These are phyloP conservation scores for Diversispora eburnea DNA, from an alignment of 192 early-diverging fungal genomes.

Conservation along the genomic window DNA sequence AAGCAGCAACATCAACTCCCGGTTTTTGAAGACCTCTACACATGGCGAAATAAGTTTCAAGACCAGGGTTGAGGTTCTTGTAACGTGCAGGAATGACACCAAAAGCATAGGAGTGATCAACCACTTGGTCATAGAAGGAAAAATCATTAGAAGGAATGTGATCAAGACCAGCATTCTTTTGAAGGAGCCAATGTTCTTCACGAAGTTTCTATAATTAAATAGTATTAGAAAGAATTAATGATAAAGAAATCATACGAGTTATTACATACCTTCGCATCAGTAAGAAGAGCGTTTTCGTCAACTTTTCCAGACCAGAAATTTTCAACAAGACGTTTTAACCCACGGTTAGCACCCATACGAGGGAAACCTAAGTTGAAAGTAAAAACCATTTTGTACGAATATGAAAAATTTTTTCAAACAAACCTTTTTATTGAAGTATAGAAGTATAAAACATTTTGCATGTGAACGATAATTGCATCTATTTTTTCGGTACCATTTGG, in stretches of 20 bases:
- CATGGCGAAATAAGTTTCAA: constrained; percentile 96
- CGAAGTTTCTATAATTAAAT: constrained; percentile 49
- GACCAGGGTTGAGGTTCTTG: constrained; percentile 52
- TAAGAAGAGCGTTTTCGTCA: constrained; percentile 62
- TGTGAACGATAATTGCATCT: too few relatives aligned
- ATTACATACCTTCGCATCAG: constrained; percentile 45
- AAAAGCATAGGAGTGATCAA: constrained; percentile 62
- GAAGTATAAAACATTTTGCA: too few relatives aligned
- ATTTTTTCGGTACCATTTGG: too few relatives aligned
- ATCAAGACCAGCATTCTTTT: constrained; percentile 61
- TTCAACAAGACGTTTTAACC: constrained; percentile 96
- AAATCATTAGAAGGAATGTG: constrained; percentile 93
- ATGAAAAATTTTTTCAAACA: too few relatives aligned
- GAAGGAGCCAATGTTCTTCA: constrained; percentile 71
- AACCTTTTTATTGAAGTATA: too few relatives aligned
- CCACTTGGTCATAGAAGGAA: constrained; percentile 92
- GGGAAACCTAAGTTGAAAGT: constrained; percentile 72
- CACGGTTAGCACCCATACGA: constrained; percentile 90
- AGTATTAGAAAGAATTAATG: background rate
- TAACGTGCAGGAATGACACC: constrained; percentile 69
- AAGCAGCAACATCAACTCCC: constrained; percentile 83
- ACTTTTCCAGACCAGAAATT: constrained; percentile 90
- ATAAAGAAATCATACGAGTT: constrained; percentile 20
- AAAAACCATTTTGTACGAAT: too few relatives aligned
- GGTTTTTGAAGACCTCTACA: constrained; percentile 86